Conservation (phyloP, 305 asterid species). For the Solanum hybrid region DNA sequence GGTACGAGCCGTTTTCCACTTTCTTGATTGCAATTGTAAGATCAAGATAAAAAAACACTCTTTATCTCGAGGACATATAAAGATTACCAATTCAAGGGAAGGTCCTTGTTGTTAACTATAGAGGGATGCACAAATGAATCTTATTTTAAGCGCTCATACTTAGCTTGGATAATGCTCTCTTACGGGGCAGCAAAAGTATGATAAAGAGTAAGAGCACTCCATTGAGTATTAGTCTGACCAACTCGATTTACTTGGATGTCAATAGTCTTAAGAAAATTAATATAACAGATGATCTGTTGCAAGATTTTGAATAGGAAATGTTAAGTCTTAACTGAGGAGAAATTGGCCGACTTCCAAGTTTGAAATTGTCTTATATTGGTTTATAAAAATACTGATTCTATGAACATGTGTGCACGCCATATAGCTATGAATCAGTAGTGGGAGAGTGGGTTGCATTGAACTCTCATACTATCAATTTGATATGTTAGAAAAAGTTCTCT, state of each 20-base stretch:
- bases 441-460: neutral
- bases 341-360: neutral
- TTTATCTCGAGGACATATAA: neutral
- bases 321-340: neutral
- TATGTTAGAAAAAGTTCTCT: neutral
- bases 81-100: neutral
- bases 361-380: neutral
- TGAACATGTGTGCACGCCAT: constrained; percentile 4
- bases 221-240: neutral
- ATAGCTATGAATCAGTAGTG: neutral
- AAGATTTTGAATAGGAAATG: neutral
- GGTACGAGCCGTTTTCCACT: neutral
- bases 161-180: neutral
- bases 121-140: neutral
- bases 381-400: neutral
- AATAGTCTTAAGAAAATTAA: neutral
- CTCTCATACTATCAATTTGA: neutral
- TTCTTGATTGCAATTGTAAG: neutral
- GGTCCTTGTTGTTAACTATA: neutral
- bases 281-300: neutral
- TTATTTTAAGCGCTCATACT: neutral
- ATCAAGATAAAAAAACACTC: neutral
- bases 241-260: neutral
- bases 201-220: neutral
- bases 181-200: neutral